Percentiles rank a stretch among this genome's conserved stretches.
Evolutionary conservation across 2,329 filamentous ascomycete species (phyloP).

Genomic region (Gnomoniopsis sp.): DNA sequence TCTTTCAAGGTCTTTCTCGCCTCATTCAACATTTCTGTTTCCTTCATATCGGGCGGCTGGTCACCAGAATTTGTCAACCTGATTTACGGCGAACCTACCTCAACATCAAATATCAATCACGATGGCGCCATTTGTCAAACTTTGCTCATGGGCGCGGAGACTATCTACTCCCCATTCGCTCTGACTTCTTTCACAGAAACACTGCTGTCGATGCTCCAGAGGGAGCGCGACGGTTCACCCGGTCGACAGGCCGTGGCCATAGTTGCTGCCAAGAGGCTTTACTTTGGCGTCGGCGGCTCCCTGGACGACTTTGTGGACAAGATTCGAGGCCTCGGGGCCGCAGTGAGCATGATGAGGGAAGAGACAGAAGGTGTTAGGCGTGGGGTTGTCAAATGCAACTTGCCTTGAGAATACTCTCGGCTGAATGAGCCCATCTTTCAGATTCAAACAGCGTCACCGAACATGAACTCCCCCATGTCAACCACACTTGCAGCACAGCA

Average conservation of each 20-base stretch:
- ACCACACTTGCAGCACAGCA: neutral
- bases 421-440: neutral
- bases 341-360: slow-evolving; percentile 50
- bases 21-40: slow-evolving; percentile 50
- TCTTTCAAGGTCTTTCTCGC: slow-evolving; percentile 56
- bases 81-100: slow-evolving; percentile 35
- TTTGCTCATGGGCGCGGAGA: slow-evolving; percentile 71
- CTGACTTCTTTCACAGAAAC: slow-evolving; percentile 66
- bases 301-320: slow-evolving; percentile 68
- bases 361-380: slow-evolving; percentile 60
- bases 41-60: slow-evolving; percentile 75
- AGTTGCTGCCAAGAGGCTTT: slow-evolving; percentile 74
- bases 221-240: slow-evolving; percentile 34
- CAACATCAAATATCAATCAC: slow-evolving; percentile 13
- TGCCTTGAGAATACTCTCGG: slow-evolving; percentile 24
- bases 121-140: slow-evolving; percentile 27
- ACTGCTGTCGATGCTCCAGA: slow-evolving; percentile 55
- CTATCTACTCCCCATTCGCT: slow-evolving; percentile 76
- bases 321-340: slow-evolving; percentile 45
- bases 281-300: slow-evolving; percentile 82
- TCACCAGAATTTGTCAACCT: slow-evolving; percentile 60
- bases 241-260: slow-evolving; percentile 55
- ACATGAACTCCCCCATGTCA: neutral
- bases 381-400: slow-evolving; percentile 53
- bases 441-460: neutral